Base-by-base conservation (phyloP, 192 early-diverging fungal species). In the Gaertneriomyces sp. region DNA sequence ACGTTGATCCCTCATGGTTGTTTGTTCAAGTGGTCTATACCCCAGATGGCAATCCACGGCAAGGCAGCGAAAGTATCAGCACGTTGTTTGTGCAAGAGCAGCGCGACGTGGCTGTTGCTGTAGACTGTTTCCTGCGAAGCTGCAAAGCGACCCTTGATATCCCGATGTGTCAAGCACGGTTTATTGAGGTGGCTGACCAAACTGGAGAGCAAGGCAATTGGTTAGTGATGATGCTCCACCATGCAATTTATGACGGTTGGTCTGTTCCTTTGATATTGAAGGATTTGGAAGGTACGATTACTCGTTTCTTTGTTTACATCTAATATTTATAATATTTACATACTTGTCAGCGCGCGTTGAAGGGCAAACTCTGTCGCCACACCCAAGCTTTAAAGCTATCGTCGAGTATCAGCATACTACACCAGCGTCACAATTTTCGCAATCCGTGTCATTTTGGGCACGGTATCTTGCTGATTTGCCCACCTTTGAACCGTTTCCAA, bases 181-280 rank as follows among this genome's bases (percentile, higher is more conserved):
- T 5, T 51, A 20, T 6, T 5, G 20, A n/a, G 5, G 49, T 51
- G n/a, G 25, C 25, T 33, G 25, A 33, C 25, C 25, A 33, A 33
- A 51, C n/a, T n/a, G n/a, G n/a, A 17, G 49, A 20, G n/a, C 4
- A 6, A 17, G 20, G 49, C 20, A 51, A 20, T 20, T 51, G 62
- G 60, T 33, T 67, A 33, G 16, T 25, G 11, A n/a, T 69, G 47
- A 45, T 20, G 14, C 6, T 65, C 17, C 63, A 65, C 50, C 63
- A 65, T 19, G 52, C 51, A 4, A 9, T 65, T 56, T 65, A 65
- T 49, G 63, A 65, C 16, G 63, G 63, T 14, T 65, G 63, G 63
- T 33, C 33, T 41, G 56, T 38, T 7, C 68, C 19, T 66, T 61
- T 40, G 63, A 63, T 49, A 71, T n/a, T 63, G 10, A 33, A 60